These are phyloP conservation scores for Saccharomyces hybrid DNA, from an alignment of 1,139 yeast genomes.

Conservation along the genomic window DNA sequence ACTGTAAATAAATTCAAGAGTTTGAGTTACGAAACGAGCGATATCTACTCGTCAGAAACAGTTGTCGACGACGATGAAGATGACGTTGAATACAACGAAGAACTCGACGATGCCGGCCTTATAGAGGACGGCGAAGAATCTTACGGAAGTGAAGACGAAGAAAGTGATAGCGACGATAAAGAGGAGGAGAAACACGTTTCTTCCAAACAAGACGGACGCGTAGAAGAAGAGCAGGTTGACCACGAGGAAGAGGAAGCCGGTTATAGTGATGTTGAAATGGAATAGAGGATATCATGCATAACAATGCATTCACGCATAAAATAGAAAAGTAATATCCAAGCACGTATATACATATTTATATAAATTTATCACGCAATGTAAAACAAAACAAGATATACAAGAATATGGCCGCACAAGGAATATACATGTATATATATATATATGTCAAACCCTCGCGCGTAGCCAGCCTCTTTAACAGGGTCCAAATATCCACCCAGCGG, in stretches of 20 bases:
- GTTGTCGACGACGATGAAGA: slow-evolving; percentile 30
- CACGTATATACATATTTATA: background rate
- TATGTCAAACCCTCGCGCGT: background rate
- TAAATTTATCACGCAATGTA: background rate
- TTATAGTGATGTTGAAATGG: slow-evolving; percentile 31
- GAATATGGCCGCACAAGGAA: no score
- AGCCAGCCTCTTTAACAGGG: background rate
- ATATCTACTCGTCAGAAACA: background rate
- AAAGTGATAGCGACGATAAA: slow-evolving; percentile 28
- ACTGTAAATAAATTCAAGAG: slow-evolving; percentile 58
- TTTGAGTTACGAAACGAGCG: background rate
- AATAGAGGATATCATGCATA: slow-evolving; percentile 2
- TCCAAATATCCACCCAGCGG: no score
- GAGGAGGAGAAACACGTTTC: slow-evolving; percentile 23
- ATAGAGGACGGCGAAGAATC: slow-evolving; percentile 35
- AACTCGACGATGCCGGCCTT: slow-evolving; percentile 34
- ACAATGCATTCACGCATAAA: background rate
- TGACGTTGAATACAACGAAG: slow-evolving; percentile 38
- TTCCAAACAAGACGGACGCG: slow-evolving; percentile 8
- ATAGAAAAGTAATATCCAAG: background rate
- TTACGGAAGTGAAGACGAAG: slow-evolving; percentile 26
- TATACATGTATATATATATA: background rate
- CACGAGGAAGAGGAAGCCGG: slow-evolving; percentile 27
- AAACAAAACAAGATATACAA: background rate
- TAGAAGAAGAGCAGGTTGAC: slow-evolving; percentile 14